Evolutionary conservation across 352 stramenopile genomes (phyloP).

Genomic region (Phytophthora macrochlamydospora): DNA sequence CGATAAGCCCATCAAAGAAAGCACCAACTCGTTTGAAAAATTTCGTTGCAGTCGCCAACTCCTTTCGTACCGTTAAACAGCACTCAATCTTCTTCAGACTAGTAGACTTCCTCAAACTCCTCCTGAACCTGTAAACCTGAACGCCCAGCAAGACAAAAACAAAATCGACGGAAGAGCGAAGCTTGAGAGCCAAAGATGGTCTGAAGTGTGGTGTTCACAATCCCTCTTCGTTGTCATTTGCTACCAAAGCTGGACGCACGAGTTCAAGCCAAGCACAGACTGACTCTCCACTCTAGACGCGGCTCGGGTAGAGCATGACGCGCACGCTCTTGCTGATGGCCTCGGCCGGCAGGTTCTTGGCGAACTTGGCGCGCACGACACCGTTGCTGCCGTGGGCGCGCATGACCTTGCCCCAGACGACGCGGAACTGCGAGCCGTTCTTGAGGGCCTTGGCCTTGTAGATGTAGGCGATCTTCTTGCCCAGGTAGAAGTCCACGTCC

Average conservation of each 20-base stretch:
- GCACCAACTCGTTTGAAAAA: background rate
- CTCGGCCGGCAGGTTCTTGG: slow-evolving; percentile 96
- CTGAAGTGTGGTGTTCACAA: slow-evolving; percentile 41
- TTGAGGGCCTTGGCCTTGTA: slow-evolving; percentile 97
- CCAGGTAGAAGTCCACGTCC: slow-evolving; percentile 99
- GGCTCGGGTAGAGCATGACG: slow-evolving; percentile 99
- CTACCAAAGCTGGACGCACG: slow-evolving; percentile 42
- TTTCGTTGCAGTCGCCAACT: too few relatives aligned
- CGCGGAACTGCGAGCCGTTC: slow-evolving; percentile 98
- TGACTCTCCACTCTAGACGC: slow-evolving; percentile 86
- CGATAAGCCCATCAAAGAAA: background rate
- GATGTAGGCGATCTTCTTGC: slow-evolving; percentile 99
- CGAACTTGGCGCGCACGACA: slow-evolving; percentile 99
- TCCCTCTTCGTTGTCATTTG: slow-evolving; percentile 58
- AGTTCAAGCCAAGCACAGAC: slow-evolving; percentile 8
- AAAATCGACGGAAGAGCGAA: background rate
- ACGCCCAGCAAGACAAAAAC: background rate
- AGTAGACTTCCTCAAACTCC: too few relatives aligned
- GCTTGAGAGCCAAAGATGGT: background rate
- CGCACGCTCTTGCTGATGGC: slow-evolving; percentile 97
- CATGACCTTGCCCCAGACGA: slow-evolving; percentile 99
- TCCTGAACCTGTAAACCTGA: too few relatives aligned
- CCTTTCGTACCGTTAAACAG: too few relatives aligned
- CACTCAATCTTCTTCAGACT: too few relatives aligned
- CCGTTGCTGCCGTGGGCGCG: slow-evolving; percentile 98